Evolutionary conservation across 176 grass and related monocot species (phyloP), one percentile per base, ranked within the genome.

Genomic region (Thinopyrum elongatum): DNA sequence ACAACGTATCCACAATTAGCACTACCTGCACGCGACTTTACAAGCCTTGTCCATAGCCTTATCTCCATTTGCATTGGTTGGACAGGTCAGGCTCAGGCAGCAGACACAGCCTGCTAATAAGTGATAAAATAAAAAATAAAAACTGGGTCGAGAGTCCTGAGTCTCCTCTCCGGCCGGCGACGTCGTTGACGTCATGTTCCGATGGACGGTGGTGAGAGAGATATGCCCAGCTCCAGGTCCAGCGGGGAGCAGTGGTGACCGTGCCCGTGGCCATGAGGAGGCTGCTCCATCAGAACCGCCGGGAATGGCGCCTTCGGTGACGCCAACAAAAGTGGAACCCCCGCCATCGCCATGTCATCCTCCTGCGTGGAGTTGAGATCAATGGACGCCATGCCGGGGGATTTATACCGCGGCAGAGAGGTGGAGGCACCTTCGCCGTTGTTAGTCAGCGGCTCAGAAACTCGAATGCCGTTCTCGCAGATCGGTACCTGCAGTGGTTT

Each of bases 161-260:
- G 7, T 29, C 47, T 51, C 49, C 49, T 53, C 49, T 7, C 49
- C 49, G 16, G 16, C 49, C 46, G 16, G 49, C 49, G 6, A 6
- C 49, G 49, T 53, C 16, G 49, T 53, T 53, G 16, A 11, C 51
- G 61, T 88, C 77, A 85, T 80, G 90, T 87, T 60, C 89, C 89
- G 39, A 87, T 22, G 77, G 90, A 84, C 44, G 77, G 82, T 11
- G 76, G 28, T 1, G 89, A 70, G 51, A 91, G 70, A 12, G 85
- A 87, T 82, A 84, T 91, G 86, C 76, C 86, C 6, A 88, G 85
- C 76, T 90, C 89, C 80, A 91, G 81, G 23, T 88, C 89, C 36
- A 88, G 47, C 2, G 19, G 85, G 6, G 81, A 76, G 85, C 77
- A 91, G 53, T 91, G 79, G 29, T 70, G 85, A 0, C 72, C 79